Evolutionary conservation across 2,329 filamentous ascomycete species (phyloP), one percentile per base, ranked within the genome.

Genomic region (Leptosphaerulina australis): DNA sequence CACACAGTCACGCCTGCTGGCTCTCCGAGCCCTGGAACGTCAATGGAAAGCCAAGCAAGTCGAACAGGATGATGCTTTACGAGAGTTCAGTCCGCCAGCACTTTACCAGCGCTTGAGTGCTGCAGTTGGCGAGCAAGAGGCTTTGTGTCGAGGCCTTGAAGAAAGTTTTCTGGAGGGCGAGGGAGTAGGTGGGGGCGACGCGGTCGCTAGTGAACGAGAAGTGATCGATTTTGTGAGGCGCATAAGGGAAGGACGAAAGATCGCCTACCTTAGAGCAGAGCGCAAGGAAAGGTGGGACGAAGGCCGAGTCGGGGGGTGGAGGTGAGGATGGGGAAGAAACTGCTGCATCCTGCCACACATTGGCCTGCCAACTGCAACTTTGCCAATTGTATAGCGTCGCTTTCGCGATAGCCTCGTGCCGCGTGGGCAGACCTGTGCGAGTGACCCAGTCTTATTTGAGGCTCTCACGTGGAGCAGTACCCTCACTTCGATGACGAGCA

Each of bases 271-370:
- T 44, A 81, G 94, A 50, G 85, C 87, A 67, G 94, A 97, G 77
- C 83, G 90, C 59, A 96, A 92, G 73, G 88, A 91, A 65, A 82
- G 94, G 63, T 97, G 94, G 94, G 94, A 97, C 70, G 93, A 97
- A 74, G 91, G 93, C 18, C 81, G 93, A 60, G 93, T 97, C 25
- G 93, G 93, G 9, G 94, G 94, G 0, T 97, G 94, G 94, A 83
- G 93, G 66, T 72, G 55, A 68, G 10, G 3, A 3, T 26, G 7
- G 5, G 11, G 2, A 31, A 20, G 20, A 17, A 8, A 7, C 24
- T 10, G 7, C 9, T 18, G 9, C 18, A 35, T 14, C 26, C 26
- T 35, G 17, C 17, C 5, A 8, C 12, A 14, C 30, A 33, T n/a
- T 12, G 14, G 17, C 18, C 4, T 8, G 9, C 7, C 18, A 22